Base-by-base conservation (phyloP, 2,329 filamentous ascomycete species). In the Myriosclerotinia curreyana region DNA sequence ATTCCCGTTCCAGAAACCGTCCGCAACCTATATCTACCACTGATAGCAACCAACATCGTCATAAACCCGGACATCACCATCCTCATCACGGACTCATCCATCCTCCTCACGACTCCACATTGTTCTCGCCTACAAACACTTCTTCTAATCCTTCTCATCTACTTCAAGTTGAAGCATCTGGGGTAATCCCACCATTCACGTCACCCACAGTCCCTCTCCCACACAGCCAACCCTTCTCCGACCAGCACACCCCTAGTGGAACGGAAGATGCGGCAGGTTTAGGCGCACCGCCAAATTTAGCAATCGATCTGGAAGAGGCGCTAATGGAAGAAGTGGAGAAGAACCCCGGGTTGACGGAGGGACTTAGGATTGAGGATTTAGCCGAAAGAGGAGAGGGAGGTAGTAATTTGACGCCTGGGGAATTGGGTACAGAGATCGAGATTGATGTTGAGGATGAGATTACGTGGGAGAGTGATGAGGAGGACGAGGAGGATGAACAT, bases 141-240 rank as follows among this genome's bases (percentile, higher is more conserved):
- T 31, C 25, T n/a, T 46, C 40, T 17, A 22, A 6, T 22, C 28
- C 42, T 14, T 44, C 25, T 2, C 28, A 22, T 15, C 20, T 22
- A 15, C 28, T 11, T 3, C 40, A 15, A 22, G 7, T 3, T 12
- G 54, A 58, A 22, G 49, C 28, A 9, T 28, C 49, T 1, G 54
- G 54, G 15, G 54, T 58, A 1, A 58, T 58, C n/a, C 54, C 54
- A n/a, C 54, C 54, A 2, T 58, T 58, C 54, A 58, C 40, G 46
- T 58, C 54, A n/a, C 54, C 54, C 54, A 58, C 54, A 7, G 20
- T 34, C 12, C 25, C 40, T 1, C 54, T 22, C 8, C 28, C 54
- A 15, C 40, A 46, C 5, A 44, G 28, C 8, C 54, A 46, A 22
- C 25, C 54, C 11, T 58, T 58, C 14, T 58, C 54, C 3, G 54